Conservation (phyloP, 169 alveolate species). For the Eimeria tenella region DNA sequence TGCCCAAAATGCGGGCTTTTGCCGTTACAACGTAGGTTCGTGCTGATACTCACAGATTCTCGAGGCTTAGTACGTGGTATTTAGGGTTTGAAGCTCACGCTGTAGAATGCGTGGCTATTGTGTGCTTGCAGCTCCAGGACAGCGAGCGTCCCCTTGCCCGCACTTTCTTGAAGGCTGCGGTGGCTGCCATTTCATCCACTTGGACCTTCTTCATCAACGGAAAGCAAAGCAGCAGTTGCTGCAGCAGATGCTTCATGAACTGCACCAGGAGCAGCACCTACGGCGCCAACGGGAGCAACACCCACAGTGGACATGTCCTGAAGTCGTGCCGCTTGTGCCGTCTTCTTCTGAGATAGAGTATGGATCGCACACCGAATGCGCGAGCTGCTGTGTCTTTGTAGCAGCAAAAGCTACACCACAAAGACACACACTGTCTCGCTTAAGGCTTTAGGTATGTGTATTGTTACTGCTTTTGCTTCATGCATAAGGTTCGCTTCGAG, state of each 20-base stretch:
- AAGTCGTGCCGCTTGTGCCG: not conserved
- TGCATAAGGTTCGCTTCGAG: conserved; percentile 51
- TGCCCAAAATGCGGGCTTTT: no score
- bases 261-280: conserved; percentile 10
- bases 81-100: not conserved
- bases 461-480: not conserved
- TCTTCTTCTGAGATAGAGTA: conserved; percentile 8
- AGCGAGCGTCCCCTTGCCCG: conserved; percentile 60
- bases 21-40: no score
- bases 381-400: not conserved
- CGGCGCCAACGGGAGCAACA: conserved; percentile 21
- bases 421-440: not conserved
- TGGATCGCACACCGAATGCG: not conserved
- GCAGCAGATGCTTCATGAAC: conserved; percentile 47
- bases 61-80: not conserved
- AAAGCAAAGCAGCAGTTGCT: conserved; percentile 36
- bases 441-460: not conserved
- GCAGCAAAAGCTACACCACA: no score
- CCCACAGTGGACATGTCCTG: not conserved
- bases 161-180: conserved; percentile 61
- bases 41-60: no score
- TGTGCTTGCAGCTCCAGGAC: conserved; percentile 44
- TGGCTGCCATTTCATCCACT: conserved; percentile 58
- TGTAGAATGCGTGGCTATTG: no score
- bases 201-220: conserved; percentile 8